phyloP scores from a whole-genome alignment of 1,284 basidiomycete genomes.

The Ustilago trichophora region DNA sequence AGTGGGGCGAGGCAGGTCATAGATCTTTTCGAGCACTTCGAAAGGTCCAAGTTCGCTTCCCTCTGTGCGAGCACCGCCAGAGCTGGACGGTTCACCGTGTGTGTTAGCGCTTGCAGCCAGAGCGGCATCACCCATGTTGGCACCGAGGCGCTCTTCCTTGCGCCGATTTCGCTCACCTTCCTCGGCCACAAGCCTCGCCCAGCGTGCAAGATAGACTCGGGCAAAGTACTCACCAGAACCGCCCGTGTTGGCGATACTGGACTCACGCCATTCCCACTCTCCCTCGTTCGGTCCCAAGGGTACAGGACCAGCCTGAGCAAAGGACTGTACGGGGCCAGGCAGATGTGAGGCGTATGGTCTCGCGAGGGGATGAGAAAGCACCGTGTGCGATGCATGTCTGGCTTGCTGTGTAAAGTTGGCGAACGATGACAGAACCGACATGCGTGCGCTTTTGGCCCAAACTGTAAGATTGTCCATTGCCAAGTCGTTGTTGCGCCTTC shows the following conservation, averaged over 20 bases:
- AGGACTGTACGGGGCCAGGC: constrained; percentile 49
- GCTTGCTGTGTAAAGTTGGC: constrained; percentile 62
- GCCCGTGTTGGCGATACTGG: constrained; percentile 42
- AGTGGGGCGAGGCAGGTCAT: constrained; percentile 33
- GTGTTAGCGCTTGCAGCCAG: not conserved
- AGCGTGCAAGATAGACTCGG: constrained; percentile 91
- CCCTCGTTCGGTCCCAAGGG: constrained; percentile 53
- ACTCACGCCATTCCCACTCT: constrained; percentile 51
- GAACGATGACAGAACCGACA: constrained; percentile 59
- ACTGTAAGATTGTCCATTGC: constrained; percentile 52
- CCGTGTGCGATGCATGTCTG: constrained; percentile 52
- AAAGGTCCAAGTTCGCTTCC: constrained; percentile 52
- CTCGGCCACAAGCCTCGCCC: constrained; percentile 86
- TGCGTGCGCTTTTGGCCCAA: constrained; percentile 59
- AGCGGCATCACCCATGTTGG: not conserved
- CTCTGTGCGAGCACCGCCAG: constrained; percentile 7
- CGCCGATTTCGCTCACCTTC: constrained; percentile 62
- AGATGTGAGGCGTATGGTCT: constrained; percentile 50
- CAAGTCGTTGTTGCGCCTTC: constrained; percentile 25
- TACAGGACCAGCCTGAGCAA: constrained; percentile 61
- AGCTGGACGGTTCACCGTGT: not conserved
- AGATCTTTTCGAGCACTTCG: constrained; percentile 46
- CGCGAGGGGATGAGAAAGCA: constrained; percentile 54
- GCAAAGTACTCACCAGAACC: constrained; percentile 76
- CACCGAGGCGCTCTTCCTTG: constrained; percentile 36